These are phyloP conservation scores for Paramyrothecium sp. DNA, from an alignment of 2,329 filamentous ascomycete species.

Conservation along the genomic window DNA sequence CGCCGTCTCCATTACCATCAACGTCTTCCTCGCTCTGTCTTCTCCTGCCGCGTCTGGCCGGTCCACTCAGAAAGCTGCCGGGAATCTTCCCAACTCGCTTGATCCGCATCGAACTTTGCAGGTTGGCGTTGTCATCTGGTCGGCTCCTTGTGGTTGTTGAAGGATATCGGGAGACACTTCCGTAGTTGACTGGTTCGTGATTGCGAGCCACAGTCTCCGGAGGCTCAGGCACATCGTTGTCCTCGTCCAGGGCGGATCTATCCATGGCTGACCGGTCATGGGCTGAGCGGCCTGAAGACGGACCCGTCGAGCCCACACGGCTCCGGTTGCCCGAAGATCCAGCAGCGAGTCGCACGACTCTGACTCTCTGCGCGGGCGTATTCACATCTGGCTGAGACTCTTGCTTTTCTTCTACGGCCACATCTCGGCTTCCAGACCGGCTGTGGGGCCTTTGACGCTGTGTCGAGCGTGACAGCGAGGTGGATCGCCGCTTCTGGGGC, in stretches of 20 bases:
- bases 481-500: slow-evolving; percentile 45
- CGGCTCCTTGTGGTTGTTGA: slow-evolving; percentile 49
- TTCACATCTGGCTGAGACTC: slow-evolving; percentile 42
- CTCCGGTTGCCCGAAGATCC: slow-evolving; percentile 48
- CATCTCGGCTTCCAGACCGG: slow-evolving; percentile 40
- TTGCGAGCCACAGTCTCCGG: slow-evolving; percentile 49
- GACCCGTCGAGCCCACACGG: slow-evolving; percentile 32
- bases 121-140: slow-evolving; percentile 61
- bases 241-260: slow-evolving; percentile 35
- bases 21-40: slow-evolving; percentile 67
- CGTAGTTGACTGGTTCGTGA: slow-evolving; percentile 44
- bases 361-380: slow-evolving; percentile 50
- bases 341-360: slow-evolving; percentile 54
- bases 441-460: slow-evolving; percentile 29
- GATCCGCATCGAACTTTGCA: slow-evolving; percentile 73
- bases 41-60: slow-evolving; percentile 71
- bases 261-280: slow-evolving; percentile 31
- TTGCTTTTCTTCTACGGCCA: slow-evolving; percentile 36
- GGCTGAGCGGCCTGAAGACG: slow-evolving; percentile 33
- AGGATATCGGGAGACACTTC: slow-evolving; percentile 52
- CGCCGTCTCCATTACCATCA: slow-evolving; percentile 41
- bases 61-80: slow-evolving; percentile 77
- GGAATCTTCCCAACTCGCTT: slow-evolving; percentile 74
- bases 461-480: slow-evolving; percentile 43
- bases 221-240: slow-evolving; percentile 46